Percentiles rank a stretch among this genome's conserved stretches.
phyloP scores from a whole-genome alignment of 108 stramenopile species.

The Fistulifera solaris region DNA sequence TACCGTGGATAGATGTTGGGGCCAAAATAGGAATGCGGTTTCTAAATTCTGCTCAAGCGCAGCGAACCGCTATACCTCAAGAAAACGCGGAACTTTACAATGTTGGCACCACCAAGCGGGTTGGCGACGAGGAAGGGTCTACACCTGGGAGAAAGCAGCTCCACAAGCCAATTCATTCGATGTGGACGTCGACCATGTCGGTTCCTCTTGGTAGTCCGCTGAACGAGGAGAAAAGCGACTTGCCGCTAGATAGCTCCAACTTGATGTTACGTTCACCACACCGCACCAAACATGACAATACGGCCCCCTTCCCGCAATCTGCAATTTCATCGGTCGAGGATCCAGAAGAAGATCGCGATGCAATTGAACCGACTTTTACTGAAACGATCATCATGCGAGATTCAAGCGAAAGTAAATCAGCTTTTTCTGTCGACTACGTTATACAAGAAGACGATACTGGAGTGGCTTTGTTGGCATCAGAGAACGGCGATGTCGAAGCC shows the following conservation, averaged over 20 bases:
- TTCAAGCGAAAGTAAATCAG: background rate
- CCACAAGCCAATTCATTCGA: constrained; percentile 55
- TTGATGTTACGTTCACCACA: background rate
- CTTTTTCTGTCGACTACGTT: background rate
- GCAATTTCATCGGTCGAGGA: background rate
- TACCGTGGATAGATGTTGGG: constrained; percentile 71
- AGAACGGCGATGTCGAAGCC: background rate
- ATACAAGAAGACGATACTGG: background rate
- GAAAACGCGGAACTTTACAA: background rate
- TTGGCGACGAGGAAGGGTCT: background rate
- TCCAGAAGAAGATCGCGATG: background rate
- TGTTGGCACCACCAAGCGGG: no score
- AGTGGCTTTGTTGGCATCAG: constrained; percentile 1
- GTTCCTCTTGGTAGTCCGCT: constrained; percentile 5
- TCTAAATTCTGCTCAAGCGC: constrained; percentile 56
- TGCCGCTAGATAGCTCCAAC: background rate
- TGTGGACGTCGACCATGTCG: constrained; percentile 60
- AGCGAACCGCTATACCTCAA: constrained; percentile 17
- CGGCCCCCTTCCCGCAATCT: background rate
- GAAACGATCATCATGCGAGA: background rate
- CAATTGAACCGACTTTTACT: background rate
- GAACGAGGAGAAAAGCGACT: background rate
- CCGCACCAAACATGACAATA: no score
- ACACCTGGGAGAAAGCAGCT: background rate
- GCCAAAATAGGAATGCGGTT: constrained; percentile 71